Evolutionary conservation across 2,329 filamentous ascomycete genomes (phyloP), one percentile per base, ranked within the genome.

Genomic region (Catunica adiposa): DNA sequence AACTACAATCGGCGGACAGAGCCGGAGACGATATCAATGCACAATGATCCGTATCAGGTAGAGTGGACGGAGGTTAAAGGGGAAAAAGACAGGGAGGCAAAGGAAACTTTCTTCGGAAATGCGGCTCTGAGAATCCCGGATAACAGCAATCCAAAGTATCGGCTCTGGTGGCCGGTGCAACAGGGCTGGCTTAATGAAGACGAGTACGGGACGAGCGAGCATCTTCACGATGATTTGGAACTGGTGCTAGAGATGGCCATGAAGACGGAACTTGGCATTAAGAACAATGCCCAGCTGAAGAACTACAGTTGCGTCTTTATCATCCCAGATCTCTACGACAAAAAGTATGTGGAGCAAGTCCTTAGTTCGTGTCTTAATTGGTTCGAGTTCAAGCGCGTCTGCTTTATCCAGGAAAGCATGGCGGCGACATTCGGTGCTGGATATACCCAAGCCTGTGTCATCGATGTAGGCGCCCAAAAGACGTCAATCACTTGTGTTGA

Each of bases 281-380:
- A 76, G 26, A 82, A 80, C 60, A 85, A 85, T 63, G 85, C 83
- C 62, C 82, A 90, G 53, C 94, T 89, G 82, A 78, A 78, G 55
- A 86, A 94, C 66, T 97, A 96, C 69, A 92, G 86, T 63, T 96
- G 89, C 62, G 89, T 96, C n/a, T 88, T 97, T 64, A 83, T 98
- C 60, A 94, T 98, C 50, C 92, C 92, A 0, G 92, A 98, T 66
- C 75, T 98, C 8, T 98, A 97, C 69, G 92, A 98, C 70, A 94
- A 94, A 67, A 80, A 80, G 53, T 94, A 96, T 61, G 87, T 97
- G 17, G 87, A 88, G 52, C 82, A 85, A 65, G 73, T 94, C 8
- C 73, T 98, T 44, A 83, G 89, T 56, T 86, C 92, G 58, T 80
- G 90, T 62, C 84, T 97, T 72, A 83, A 79, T 51, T 89, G 90